These are phyloP conservation scores for Lepidium campestre DNA, from an alignment of 441 rosid species.

Conservation along the genomic window DNA sequence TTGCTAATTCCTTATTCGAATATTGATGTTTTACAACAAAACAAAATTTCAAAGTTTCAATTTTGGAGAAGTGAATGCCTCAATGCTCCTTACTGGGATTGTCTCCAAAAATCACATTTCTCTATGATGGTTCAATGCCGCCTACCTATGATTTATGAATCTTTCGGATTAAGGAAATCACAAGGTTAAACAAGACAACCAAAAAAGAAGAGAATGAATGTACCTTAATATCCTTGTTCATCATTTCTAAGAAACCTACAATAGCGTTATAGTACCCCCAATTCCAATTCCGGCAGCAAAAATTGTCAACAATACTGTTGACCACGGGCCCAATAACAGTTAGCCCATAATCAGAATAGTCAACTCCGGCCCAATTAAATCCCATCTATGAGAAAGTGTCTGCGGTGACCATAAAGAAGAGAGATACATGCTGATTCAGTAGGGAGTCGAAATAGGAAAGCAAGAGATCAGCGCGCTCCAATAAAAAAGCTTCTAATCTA, in stretches of 20 bases:
- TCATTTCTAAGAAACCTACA: slow-evolving; percentile 72
- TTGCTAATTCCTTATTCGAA: no score
- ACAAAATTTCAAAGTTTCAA: neutral
- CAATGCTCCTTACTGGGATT: slow-evolving; percentile 46
- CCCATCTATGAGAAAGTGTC: no score
- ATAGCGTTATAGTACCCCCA: slow-evolving; percentile 81
- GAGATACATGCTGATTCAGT: no score
- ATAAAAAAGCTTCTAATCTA: no score
- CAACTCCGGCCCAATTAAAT: no score
- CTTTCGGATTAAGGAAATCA: neutral
- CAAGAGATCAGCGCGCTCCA: no score
- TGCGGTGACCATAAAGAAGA: no score
- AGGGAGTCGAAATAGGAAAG: no score
- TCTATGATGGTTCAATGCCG: slow-evolving; percentile 94
- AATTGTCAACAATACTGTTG: slow-evolving; percentile 63
- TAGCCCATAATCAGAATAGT: no score
- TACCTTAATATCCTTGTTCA: slow-evolving; percentile 68
- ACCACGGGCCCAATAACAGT: no score
- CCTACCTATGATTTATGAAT: slow-evolving; percentile 42
- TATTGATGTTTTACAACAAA: no score
- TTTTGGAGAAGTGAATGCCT: slow-evolving; percentile 8
- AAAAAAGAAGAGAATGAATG: neutral
- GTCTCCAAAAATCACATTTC: slow-evolving; percentile 84
- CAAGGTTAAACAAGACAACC: slow-evolving; percentile 1
- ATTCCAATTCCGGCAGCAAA: slow-evolving; percentile 87